These are phyloP conservation scores for Trichoderma koningii DNA, from an alignment of 2,329 filamentous ascomycete species.

Conservation along the genomic window DNA sequence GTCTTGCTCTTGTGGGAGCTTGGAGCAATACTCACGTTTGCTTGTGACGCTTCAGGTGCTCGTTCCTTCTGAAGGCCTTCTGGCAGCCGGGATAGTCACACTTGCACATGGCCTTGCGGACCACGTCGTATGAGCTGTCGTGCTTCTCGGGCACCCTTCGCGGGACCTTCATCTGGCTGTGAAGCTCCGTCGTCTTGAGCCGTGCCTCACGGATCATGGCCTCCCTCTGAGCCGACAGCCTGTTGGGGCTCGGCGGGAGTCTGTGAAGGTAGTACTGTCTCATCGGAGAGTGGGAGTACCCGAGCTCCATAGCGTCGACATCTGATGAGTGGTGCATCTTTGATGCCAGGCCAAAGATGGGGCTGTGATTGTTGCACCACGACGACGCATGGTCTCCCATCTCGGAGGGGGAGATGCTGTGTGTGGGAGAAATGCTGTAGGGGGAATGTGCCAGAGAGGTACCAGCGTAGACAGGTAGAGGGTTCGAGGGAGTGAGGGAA, in stretches of 20 bases:
- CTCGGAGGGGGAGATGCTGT: slow-evolving; percentile 45
- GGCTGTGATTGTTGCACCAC: slow-evolving; percentile 47
- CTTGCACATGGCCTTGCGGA: slow-evolving; percentile 46
- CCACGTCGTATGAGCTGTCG: slow-evolving; percentile 42
- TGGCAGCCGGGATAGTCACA: slow-evolving; percentile 52
- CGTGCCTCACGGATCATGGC: slow-evolving; percentile 47
- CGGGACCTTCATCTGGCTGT: slow-evolving; percentile 43
- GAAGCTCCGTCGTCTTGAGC: slow-evolving; percentile 49
- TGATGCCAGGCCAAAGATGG: slow-evolving; percentile 45
- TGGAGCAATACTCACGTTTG: slow-evolving; percentile 47
- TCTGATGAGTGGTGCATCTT: slow-evolving; percentile 38
- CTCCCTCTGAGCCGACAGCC: slow-evolving; percentile 43
- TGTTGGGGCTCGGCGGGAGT: slow-evolving; percentile 38
- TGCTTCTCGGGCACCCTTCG: slow-evolving; percentile 38
- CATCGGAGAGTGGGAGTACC: slow-evolving; percentile 42
- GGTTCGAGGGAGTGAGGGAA: slow-evolving; percentile 43
- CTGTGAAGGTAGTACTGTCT: slow-evolving; percentile 38
- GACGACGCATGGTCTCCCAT: slow-evolving; percentile 43
- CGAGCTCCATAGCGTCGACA: slow-evolving; percentile 41
- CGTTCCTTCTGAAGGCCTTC: slow-evolving; percentile 54
- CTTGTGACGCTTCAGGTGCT: slow-evolving; percentile 59
- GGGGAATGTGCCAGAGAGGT: slow-evolving; percentile 38
- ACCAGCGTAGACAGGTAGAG: slow-evolving; percentile 41
- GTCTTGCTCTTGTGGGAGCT: background rate
- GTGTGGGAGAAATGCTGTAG: slow-evolving; percentile 46